Percentiles rank a stretch among this genome's conserved stretches.
Conservation (phyloP, 768 basidiomycete genomes). For the Leccinum boreale region DNA sequence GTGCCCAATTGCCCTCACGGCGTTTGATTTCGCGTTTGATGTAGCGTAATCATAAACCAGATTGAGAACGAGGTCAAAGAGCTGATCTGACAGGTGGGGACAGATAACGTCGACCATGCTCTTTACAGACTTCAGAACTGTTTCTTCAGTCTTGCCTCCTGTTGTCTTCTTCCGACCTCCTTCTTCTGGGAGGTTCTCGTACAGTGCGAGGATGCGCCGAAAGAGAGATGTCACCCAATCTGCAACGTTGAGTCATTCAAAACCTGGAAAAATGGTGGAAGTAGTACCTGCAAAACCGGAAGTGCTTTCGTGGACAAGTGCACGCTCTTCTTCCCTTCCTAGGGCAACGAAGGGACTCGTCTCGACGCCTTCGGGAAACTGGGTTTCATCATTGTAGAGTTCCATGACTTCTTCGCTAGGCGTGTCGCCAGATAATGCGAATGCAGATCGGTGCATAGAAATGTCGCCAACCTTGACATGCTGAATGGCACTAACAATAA, state of each 20-base stretch:
- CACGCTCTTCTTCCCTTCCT: conserved; percentile 64
- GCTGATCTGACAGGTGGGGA: conserved; percentile 55
- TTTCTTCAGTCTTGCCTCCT: conserved; percentile 77
- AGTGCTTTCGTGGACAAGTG: conserved; percentile 73
- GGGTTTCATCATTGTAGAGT: conserved; percentile 42
- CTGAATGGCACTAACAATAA: conserved; percentile 70
- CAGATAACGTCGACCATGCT: conserved; percentile 79
- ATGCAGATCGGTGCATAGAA: conserved; percentile 56
- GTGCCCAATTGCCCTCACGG: conserved; percentile 87
- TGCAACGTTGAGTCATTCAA: conserved; percentile 25
- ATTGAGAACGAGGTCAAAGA: conserved; percentile 84
- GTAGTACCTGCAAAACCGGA: conserved; percentile 67
- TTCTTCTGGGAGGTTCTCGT: conserved; percentile 93
- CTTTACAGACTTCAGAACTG: conserved; percentile 74
- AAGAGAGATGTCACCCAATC: conserved; percentile 83
- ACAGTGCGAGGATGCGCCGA: conserved; percentile 74
- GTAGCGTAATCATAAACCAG: conserved; percentile 84
- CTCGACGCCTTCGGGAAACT: conserved; percentile 49
- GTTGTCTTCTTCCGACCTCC: conserved; percentile 84
- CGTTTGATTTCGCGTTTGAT: conserved; percentile 86
- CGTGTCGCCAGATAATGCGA: conserved; percentile 51
- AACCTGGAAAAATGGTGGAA: conserved; percentile 5
- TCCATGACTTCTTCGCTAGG: conserved; percentile 56
- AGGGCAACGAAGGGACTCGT: conserved; percentile 36
- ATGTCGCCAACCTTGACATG: conserved; percentile 77